These are phyloP conservation scores for Nidula niveotomentosa DNA, from an alignment of 1,284 basidiomycete species.

Conservation along the genomic window DNA sequence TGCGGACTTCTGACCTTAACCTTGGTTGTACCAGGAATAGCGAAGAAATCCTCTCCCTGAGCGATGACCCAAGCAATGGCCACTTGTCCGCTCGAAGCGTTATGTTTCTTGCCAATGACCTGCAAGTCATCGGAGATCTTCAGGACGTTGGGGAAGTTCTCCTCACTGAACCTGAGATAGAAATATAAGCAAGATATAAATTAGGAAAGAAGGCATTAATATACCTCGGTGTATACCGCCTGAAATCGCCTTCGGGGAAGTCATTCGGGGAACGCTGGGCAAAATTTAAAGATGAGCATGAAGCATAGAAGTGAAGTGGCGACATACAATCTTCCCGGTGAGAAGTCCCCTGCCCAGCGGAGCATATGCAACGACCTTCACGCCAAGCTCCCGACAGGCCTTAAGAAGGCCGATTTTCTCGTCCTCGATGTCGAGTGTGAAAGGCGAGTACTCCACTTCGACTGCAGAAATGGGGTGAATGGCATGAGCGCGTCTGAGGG, in stretches of 20 bases:
- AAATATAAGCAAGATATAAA: neutral
- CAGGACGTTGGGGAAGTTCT: constrained; percentile 63
- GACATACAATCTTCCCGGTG: constrained; percentile 49
- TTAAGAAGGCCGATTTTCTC: constrained; percentile 38
- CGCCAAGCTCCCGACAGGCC: constrained; percentile 50
- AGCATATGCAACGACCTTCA: constrained; percentile 58
- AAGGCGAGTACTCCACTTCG: constrained; percentile 67
- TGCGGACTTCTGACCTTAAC: constrained; percentile 28
- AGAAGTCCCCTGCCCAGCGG: constrained; percentile 65
- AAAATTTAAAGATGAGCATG: neutral
- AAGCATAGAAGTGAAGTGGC: neutral
- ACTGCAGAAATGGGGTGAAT: constrained; percentile 61
- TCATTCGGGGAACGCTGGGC: constrained; percentile 46
- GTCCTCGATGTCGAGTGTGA: constrained; percentile 52
- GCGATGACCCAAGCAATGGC: constrained; percentile 62
- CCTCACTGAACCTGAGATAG: constrained; percentile 11
- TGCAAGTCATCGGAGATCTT: constrained; percentile 46
- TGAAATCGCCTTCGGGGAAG: constrained; percentile 49
- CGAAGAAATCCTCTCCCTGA: constrained; percentile 50
- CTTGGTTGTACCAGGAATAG: constrained; percentile 52
- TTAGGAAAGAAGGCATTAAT: constrained; percentile 1
- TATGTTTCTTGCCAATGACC: constrained; percentile 41
- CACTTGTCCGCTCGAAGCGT: constrained; percentile 53
- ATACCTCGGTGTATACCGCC: constrained; percentile 33
- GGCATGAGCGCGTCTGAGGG: constrained; percentile 62